phyloP scores from a whole-genome alignment of 768 basidiomycete genomes.

The Leccinum boreale region DNA sequence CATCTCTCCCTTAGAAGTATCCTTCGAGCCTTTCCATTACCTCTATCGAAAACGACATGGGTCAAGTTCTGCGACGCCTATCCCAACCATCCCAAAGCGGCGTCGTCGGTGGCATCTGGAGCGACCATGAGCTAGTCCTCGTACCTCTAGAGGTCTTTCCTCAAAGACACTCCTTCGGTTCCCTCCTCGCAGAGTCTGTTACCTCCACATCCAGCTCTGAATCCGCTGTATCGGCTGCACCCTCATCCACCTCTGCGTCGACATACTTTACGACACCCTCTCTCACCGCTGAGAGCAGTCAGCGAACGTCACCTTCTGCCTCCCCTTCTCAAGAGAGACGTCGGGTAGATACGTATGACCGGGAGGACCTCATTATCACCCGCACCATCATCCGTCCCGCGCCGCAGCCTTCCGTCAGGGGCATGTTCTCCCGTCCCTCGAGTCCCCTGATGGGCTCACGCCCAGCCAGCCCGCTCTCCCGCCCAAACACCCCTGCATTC shows the following conservation, averaged over 20 bases:
- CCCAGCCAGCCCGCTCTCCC: constrained; percentile 23
- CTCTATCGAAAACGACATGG: constrained; percentile 22
- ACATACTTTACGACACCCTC: constrained; percentile 23
- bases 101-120: constrained; percentile 31
- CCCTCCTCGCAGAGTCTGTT: constrained; percentile 14
- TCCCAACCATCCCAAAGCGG: constrained; percentile 18
- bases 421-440: constrained; percentile 31
- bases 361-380: constrained; percentile 32
- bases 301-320: constrained; percentile 1
- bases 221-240: constrained; percentile 9
- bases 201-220: constrained; percentile 6
- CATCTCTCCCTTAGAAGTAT: constrained; percentile 23
- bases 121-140: constrained; percentile 34
- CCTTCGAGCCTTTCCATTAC: constrained; percentile 9
- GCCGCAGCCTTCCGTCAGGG: constrained; percentile 21
- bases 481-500: constrained; percentile 21
- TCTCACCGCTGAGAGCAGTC: constrained; percentile 8
- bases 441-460: constrained; percentile 26
- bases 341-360: constrained; percentile 26
- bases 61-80: constrained; percentile 24
- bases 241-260: constrained; percentile 13
- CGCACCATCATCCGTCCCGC: constrained; percentile 39
- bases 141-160: constrained; percentile 27
- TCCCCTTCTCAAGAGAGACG: constrained; percentile 9
- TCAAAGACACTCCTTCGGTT: constrained; percentile 17